A percentile compares a stretch with the other conserved stretches of the same genome.
phyloP scores from a whole-genome alignment of 2,329 filamentous ascomycete species.

The Colletotrichum liaoningense region DNA sequence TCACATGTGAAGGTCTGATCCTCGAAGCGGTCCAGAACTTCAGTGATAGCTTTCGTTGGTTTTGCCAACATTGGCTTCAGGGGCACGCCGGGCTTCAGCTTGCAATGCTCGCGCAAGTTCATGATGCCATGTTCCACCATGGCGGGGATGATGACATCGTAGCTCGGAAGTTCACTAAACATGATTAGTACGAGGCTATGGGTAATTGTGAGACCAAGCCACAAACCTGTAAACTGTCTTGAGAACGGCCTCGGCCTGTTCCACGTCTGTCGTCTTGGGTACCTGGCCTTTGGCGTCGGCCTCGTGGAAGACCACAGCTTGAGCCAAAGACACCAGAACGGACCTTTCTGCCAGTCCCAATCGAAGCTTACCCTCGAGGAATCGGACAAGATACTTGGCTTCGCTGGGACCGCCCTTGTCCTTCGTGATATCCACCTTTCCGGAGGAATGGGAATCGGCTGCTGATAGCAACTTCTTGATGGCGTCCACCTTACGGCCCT shows the following conservation, averaged over 20 bases:
- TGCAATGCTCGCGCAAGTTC: constrained; percentile 85
- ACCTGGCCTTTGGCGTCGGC: constrained; percentile 75
- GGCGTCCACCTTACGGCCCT: constrained; percentile 88
- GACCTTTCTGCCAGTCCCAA: constrained; percentile 93
- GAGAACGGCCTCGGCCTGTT: constrained; percentile 84
- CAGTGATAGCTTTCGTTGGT: constrained; percentile 97
- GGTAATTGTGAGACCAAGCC: background rate
- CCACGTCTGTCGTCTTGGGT: constrained; percentile 80
- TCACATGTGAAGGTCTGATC: constrained; percentile 97
- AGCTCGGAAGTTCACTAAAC: constrained; percentile 89
- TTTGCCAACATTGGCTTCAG: constrained; percentile 99
- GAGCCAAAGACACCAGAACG: constrained; percentile 88
- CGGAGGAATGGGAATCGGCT: constrained; percentile 78
- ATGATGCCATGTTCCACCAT: constrained; percentile 89
- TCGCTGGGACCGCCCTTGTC: constrained; percentile 96
- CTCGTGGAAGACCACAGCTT: constrained; percentile 89
- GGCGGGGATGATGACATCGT: constrained; percentile 92
- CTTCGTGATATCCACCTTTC: constrained; percentile 89
- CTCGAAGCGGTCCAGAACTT: constrained; percentile 96
- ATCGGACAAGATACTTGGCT: constrained; percentile 92
- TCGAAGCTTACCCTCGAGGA: constrained; percentile 92
- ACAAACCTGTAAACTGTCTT: constrained; percentile 89
- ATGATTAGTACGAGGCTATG: constrained; percentile 45
- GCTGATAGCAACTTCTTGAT: constrained; percentile 98
- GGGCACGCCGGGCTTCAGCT: constrained; percentile 91